phyloP scores from a whole-genome alignment of 768 basidiomycete genomes.

The Tricholoma sp. region DNA sequence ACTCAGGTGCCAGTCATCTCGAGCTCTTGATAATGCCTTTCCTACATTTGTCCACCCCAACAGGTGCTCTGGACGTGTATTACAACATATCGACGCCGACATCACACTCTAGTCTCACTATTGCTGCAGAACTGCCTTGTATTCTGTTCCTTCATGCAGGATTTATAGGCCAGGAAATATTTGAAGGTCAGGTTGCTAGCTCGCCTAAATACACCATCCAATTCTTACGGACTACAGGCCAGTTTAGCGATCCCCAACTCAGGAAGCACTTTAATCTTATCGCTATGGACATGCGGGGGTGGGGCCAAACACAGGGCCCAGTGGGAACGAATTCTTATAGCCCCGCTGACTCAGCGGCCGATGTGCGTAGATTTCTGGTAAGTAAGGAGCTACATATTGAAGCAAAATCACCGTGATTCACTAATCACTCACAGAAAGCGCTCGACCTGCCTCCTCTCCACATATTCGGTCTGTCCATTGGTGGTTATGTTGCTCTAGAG shows the following conservation, averaged over 20 bases:
- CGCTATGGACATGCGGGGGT: constrained; percentile 20
- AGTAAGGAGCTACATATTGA: constrained; percentile 1
- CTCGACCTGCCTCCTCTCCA: constrained; percentile 22
- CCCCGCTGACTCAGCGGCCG: constrained; percentile 21
- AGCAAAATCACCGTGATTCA: background rate
- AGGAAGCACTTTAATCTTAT: constrained; percentile 24
- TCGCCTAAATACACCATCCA: background rate
- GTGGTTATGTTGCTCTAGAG: constrained; percentile 20
- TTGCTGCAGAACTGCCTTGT: constrained; percentile 13
- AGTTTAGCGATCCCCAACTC: constrained; percentile 21
- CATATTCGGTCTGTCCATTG: constrained; percentile 23
- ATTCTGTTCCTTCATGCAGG: constrained; percentile 19
- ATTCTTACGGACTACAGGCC: constrained; percentile 9
- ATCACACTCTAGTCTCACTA: constrained; percentile 10
- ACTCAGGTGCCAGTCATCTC: background rate
- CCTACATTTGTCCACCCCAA: constrained; percentile 10
- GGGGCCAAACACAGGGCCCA: constrained; percentile 19
- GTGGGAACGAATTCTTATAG: constrained; percentile 13
- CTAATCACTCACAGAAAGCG: constrained; percentile 15
- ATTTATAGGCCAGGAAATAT: constrained; percentile 15
- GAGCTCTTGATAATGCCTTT: constrained; percentile 11
- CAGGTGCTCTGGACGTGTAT: constrained; percentile 13
- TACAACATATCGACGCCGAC: constrained; percentile 18
- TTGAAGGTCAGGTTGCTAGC: constrained; percentile 11
- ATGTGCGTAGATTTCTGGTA: constrained; percentile 23